Base-by-base conservation (phyloP, 768 basidiomycete species). In the Leccinum boreale region DNA sequence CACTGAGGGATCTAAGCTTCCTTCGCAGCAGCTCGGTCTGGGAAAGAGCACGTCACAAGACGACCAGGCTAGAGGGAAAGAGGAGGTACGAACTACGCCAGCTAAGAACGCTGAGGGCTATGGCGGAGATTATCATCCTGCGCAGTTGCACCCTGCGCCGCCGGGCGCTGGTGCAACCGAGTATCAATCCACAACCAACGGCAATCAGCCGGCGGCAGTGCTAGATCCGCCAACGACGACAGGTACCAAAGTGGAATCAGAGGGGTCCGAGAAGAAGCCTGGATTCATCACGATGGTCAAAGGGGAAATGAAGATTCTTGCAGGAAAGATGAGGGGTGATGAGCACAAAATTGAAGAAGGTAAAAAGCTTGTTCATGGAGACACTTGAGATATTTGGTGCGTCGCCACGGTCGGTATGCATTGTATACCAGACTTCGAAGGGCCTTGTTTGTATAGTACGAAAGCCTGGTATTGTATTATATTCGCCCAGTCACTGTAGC, bases 301-400 rank as follows among this genome's bases (percentile, higher is more conserved):
- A 52, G 73, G 74, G 1, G 73, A 74, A 58, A 74, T 71, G 56
- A 74, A 68, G 56, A 60, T 74, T 23, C 49, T 74, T 5, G 67
- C 66, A 17, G 73, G 73, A 24, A 69, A 66, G 48, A 52, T 74
- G 58, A 66, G 67, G 2, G 55, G 72, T 10, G 66, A 75, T 10
- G 67, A 64, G 2, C 60, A 57, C 8, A 69, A 71, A 42, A 60
- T 74, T 4, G 68, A 67, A 33, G 62, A 66, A 49, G 73, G 74
- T 4, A 68, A 57, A 52, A 62, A 53, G 52, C 56, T 73, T 8
- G 24, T 74, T 15, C 71, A 72, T 6, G 66, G 63, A 14, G 58
- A 61, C 26, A 48, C 47, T 35, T 72, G 57, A 70, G 57, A 55
- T 31, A 17, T 15, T 24, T 54, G 17, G 29, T 14, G 12, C 53